These are phyloP conservation scores for Herpetospermum pedunculosum DNA, from an alignment of 306 rosid species.

Conservation along the genomic window DNA sequence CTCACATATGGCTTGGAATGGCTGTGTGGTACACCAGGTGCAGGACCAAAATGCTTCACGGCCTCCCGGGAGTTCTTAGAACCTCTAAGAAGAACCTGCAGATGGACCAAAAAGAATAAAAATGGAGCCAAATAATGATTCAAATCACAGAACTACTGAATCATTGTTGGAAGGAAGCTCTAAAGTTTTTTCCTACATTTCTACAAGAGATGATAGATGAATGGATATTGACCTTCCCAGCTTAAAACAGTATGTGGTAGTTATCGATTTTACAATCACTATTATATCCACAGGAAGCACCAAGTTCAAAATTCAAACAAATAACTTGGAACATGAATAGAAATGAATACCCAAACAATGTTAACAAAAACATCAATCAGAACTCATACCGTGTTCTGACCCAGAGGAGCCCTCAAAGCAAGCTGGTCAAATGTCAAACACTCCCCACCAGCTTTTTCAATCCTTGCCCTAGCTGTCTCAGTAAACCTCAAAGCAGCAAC, in stretches of 20 bases:
- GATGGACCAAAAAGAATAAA: not conserved
- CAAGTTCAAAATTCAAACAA: not conserved
- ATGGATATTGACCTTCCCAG: not conserved
- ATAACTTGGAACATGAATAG: not conserved
- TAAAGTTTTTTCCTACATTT: not conserved
- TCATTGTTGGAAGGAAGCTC: not conserved
- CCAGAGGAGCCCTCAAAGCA: constrained; percentile 65
- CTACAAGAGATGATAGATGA: not conserved
- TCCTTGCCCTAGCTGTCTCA: constrained; percentile 71
- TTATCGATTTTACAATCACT: not conserved
- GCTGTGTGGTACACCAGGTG: constrained; percentile 89
- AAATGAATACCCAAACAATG: not conserved
- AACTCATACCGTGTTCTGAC: constrained; percentile 79
- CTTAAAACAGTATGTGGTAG: not conserved
- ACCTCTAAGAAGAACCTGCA: constrained; percentile 68
- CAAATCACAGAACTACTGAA: not conserved
- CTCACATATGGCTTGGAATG: constrained; percentile 65
- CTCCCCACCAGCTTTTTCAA: constrained; percentile 70
- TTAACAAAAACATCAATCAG: no score
- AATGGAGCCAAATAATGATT: not conserved
- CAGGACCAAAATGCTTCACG: constrained; percentile 78
- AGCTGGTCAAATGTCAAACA: constrained; percentile 78
- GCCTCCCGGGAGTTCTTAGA: constrained; percentile 71
- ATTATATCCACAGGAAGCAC: not conserved
- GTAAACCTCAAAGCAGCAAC: constrained; percentile 76